These are phyloP conservation scores for Neurospora sublineolata DNA, from an alignment of 495 filamentous ascomycete species.

Conservation along the genomic window DNA sequence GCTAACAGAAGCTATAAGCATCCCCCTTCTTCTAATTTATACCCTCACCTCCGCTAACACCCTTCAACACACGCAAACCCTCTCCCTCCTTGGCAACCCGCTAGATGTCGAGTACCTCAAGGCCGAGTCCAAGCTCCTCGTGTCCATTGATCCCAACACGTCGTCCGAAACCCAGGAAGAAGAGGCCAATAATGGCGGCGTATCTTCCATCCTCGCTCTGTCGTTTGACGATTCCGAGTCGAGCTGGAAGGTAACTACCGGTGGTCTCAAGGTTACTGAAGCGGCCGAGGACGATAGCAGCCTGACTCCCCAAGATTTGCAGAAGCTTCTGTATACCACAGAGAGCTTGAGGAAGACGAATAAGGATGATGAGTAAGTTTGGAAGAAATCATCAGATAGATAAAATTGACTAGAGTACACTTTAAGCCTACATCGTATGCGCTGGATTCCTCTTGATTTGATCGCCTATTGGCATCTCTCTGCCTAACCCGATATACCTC, in stretches of 20 bases:
- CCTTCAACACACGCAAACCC: slow-evolving; percentile 35
- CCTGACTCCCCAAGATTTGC: slow-evolving; percentile 31
- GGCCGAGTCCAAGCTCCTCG: slow-evolving; percentile 25
- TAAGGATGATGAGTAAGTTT: slow-evolving; percentile 16
- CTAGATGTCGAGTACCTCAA: slow-evolving; percentile 39
- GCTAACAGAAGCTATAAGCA: neutral
- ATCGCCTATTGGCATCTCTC: neutral
- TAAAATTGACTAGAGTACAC: neutral
- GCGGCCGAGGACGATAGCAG: slow-evolving; percentile 13
- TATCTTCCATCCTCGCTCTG: slow-evolving; percentile 10
- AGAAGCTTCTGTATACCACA: slow-evolving; percentile 56
- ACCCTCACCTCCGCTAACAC: slow-evolving; percentile 17
- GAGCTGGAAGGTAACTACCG: neutral
- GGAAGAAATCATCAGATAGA: neutral
- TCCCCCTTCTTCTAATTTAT: neutral
- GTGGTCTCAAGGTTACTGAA: slow-evolving; percentile 2
- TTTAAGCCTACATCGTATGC: neutral
- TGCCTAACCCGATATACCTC: neutral
- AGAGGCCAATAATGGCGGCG: slow-evolving; percentile 9
- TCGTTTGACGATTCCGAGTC: slow-evolving; percentile 6
- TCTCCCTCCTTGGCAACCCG: slow-evolving; percentile 47
- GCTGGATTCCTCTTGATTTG: neutral
- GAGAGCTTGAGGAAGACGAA: slow-evolving; percentile 53
- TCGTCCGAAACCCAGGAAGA: slow-evolving; percentile 1
- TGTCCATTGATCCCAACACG: slow-evolving; percentile 45